Base-by-base conservation (phyloP, 2,329 filamentous ascomycete species). In the Cadophora luteo-olivacea region DNA sequence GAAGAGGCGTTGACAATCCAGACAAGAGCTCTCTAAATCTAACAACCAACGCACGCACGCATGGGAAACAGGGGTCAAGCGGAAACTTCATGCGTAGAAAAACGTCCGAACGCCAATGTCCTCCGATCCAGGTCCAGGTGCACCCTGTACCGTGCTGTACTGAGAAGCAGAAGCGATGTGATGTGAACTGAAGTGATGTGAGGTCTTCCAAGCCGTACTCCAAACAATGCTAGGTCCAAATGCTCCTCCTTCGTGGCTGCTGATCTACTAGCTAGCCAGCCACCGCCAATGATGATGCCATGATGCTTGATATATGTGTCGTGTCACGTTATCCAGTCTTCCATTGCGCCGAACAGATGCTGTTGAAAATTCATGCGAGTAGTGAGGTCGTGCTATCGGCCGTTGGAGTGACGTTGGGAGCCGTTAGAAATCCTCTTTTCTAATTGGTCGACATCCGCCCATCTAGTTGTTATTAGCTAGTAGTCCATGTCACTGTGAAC, bases 221-320 rank as follows among this genome's bases (percentile, higher is more conserved):
- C 71, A 67, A 67, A 65, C 65, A 67, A 72, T 70, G 69, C 69
- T 36, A 24, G 19, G 45, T 65, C 60, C 57, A 19, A 68, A 70
- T 71, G 66, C 58, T 61, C 29, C 49, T 29, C 45, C 51, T 36
- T 19, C 22, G 12, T 36, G 38, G 11, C 29, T 33, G 29, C 25
- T 58, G 12, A 25, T 48, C 36, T 38, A 25, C 63, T 45, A 61
- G 12, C 41, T 45, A 45, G 41, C 41, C 19, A 22, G 67, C 67
- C 70, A 60, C 58, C 58, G 33, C 22, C 61, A n/a, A 58, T 67
- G 65, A 61, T 55, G 65, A 61, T 55, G n/a, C 29, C 61, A 63
- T 63, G 29, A 45, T 38, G 8, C 12, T 64, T 57, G 49, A 63
- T 63, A 41, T 49, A 62, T 48, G 38, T 55, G 66, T 54, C 55